Evolutionary conservation across 345 rosid species (phyloP), one percentile per base, ranked within the genome.

Genomic region (Populus pruinosa): DNA sequence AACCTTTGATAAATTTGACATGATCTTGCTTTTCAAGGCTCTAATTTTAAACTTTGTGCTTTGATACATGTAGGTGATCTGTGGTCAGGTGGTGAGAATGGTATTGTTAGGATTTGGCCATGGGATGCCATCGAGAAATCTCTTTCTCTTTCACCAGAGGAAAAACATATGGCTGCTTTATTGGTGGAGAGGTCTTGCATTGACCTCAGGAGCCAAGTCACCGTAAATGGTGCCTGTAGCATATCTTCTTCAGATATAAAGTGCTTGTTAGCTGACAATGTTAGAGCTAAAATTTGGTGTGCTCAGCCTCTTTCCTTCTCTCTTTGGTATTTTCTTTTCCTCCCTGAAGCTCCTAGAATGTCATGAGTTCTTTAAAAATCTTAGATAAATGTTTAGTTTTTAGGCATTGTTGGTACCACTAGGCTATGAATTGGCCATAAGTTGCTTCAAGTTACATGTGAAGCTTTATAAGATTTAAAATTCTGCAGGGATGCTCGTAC

Each of bases 81-180:
- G 66, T 96, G 99, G 99, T 92, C 98, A 11, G 95, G 98, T 50
- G 87, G 89, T 2, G 99, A 96, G 82, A 91, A 93, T 73, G 99
- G 98, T 56, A 55, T 83, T 55, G 81, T 96, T 16, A 94, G 83
- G 88, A 89, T 94, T 55, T 96, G 98, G 97, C 95, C 97, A 5
- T 94, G 98, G 98, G 99, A 96, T 71, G 85, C 93, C 76, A 91
- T 96, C 76, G 98, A 90, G 77, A 96, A 96, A 83, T 96, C 98
- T 62, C 94, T 92, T 16, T 90, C 97, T 23, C 92, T 96, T 73
- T 88, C 89, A 67, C 81, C 92, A 56, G 98, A 87, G 83, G 99
- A 96, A 82, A 94, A 88, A 53, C 96, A 91, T 80, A 94, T 96
- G 99, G 99, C 99, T 62, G 94, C 98, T 71, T 82, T 96, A 69